Evolutionary conservation across 2,329 filamentous ascomycete species (phyloP).

Genomic region (Aspergillus fischeri): DNA sequence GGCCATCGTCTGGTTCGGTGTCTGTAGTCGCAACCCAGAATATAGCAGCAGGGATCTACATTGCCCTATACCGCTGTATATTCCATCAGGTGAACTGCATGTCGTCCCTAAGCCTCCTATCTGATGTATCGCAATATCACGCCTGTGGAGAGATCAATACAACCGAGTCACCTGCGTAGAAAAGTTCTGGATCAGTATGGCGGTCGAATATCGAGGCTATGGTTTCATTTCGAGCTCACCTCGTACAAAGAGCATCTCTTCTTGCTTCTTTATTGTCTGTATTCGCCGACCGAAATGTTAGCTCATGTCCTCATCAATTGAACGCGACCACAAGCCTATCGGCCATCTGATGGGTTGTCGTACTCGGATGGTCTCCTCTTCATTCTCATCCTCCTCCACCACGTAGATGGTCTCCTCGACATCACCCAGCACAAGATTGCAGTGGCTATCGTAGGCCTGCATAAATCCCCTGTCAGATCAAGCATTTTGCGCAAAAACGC

Average conservation of each 20-base stretch:
- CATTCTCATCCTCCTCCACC: slow-evolving; percentile 79
- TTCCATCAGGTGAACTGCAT: slow-evolving; percentile 6
- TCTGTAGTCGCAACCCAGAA: not conserved
- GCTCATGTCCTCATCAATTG: not conserved
- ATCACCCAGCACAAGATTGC: slow-evolving; percentile 92
- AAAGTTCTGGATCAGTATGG: slow-evolving; percentile 16
- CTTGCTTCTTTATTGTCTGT: slow-evolving; percentile 91
- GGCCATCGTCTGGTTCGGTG: not conserved
- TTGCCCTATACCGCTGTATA: not conserved
- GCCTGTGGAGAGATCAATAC: slow-evolving; percentile 66
- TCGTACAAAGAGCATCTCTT: slow-evolving; percentile 97
- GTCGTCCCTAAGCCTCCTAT: slow-evolving; percentile 15
- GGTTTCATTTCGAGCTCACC: slow-evolving; percentile 52
- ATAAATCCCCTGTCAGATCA: not conserved
- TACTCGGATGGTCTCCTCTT: slow-evolving; percentile 70
- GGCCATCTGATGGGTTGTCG: slow-evolving; percentile 15
- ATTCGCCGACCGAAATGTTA: slow-evolving; percentile 6
- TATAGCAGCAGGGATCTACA: not conserved
- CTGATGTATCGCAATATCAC: slow-evolving; percentile 22
- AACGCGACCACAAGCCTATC: slow-evolving; percentile 2
- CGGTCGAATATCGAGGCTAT: not conserved
- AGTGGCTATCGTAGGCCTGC: slow-evolving; percentile 97
- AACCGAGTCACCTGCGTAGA: slow-evolving; percentile 61
- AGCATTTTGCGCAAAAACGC: not conserved
- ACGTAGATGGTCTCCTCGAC: slow-evolving; percentile 97